phyloP scores from a whole-genome alignment of 75 land plant species.

The Selaginella moellendorffii region DNA sequence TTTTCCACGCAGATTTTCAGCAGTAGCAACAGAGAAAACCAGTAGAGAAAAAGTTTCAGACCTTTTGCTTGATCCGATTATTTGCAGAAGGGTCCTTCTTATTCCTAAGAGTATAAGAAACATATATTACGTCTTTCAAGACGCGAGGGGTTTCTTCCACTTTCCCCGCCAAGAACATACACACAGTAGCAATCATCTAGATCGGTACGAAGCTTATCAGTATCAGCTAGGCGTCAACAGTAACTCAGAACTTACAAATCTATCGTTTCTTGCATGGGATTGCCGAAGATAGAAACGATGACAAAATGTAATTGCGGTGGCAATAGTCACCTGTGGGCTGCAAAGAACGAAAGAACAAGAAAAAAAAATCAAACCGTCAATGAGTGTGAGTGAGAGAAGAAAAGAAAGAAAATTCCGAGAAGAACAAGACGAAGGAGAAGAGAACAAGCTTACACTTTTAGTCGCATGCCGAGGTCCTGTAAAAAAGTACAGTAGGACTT shows the following conservation, averaged over 20 bases:
- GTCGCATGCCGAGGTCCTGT: constrained; percentile 76
- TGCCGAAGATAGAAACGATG: constrained; percentile 74
- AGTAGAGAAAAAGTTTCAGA: constrained; percentile 1
- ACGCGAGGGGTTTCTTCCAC: constrained; percentile 88
- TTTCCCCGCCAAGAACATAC: constrained; percentile 94
- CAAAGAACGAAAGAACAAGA: too few relatives aligned
- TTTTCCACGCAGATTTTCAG: too few relatives aligned
- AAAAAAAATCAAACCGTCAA: too few relatives aligned
- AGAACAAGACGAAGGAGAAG: too few relatives aligned
- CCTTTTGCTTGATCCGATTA: constrained; percentile 24
- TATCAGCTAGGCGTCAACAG: too few relatives aligned
- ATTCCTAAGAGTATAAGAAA: constrained; percentile 49
- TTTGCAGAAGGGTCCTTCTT: constrained; percentile 20
- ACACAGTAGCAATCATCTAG: constrained; percentile 80
- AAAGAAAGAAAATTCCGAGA: too few relatives aligned
- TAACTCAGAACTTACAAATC: constrained; percentile 30
- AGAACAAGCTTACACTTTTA: constrained; percentile 80
- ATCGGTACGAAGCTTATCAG: too few relatives aligned
- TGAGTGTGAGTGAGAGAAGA: too few relatives aligned
- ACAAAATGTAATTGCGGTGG: constrained; percentile 67
- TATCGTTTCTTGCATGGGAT: constrained; percentile 74
- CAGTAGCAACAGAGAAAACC: too few relatives aligned
- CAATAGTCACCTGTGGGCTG: constrained; percentile 81
- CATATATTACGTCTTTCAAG: constrained; percentile 62
- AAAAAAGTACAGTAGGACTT: constrained; percentile 77